Evolutionary conservation across 257 asterid species (phyloP), one percentile per base, ranked within the genome.

Genomic region (Forsythia suspensa): DNA sequence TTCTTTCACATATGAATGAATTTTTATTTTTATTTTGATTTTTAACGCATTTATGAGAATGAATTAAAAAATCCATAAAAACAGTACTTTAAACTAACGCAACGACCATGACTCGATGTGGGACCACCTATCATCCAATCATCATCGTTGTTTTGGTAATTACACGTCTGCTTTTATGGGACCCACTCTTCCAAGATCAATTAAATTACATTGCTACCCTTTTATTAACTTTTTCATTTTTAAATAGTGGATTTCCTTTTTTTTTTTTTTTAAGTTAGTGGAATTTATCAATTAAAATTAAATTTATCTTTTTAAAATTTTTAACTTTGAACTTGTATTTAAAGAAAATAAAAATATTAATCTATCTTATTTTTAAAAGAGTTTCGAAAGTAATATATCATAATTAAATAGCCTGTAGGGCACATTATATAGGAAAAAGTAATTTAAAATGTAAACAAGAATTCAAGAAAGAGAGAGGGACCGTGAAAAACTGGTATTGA

Each of bases 401-500:
- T 29, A 55, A 9, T 11, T 43, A 48, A 20, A 24, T 8, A 48
- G 34, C 0, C 34, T 52, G 46, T 5, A 55, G 34, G 16, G 6
- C 5, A 70, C 11, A 70, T 29, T 29, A 61, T 55, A 21, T 16
- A 52, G 72, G 37, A 43, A 18, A 20, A 43, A 20, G 8, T 59
- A 34, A 68, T 46, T 55, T 4, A 38, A 29, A 63, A 44, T 46
- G 20, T 72, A 63, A 76, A 39, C 36, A 7, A 7, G 24, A 68
- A 41, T 6, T 37, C 7, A 43, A 41, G 38, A 76, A 83, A 83
- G 87, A 84, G 87, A 81, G 82, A 81, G 73, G 80, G 46, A 37
- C 78, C 85, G 83, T 51, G 82, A 85, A 85, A 82, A 76, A 76
- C 84, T 77, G 85, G 86, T 85, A 70, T 61, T 46, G 87, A 57